Percentiles rank a stretch among this genome's conserved stretches.
Evolutionary conservation across 2,329 filamentous ascomycete genomes (phyloP).

Genomic region (Penicillium sp.): DNA sequence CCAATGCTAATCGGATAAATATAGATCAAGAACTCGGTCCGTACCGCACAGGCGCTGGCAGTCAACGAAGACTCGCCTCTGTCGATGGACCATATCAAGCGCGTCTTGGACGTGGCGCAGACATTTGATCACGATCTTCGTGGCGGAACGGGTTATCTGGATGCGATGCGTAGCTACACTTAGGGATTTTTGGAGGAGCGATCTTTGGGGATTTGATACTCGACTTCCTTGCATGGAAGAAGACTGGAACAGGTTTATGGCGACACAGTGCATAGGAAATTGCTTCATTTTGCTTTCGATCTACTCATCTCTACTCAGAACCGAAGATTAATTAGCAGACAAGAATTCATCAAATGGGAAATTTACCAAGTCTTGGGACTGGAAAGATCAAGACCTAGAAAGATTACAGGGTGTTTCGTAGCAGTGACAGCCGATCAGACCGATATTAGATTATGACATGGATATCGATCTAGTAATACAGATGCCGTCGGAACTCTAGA

Average conservation of each 20-base stretch:
- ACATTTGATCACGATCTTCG: slow-evolving; percentile 79
- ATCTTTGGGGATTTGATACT: background rate
- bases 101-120: slow-evolving; percentile 77
- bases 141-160: slow-evolving; percentile 71
- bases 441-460: slow-evolving; percentile 15
- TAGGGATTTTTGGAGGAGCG: too few species aligned
- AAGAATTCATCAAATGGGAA: background rate
- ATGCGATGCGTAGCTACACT: slow-evolving; percentile 75
- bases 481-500: background rate
- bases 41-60: slow-evolving; percentile 75
- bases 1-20: background rate
- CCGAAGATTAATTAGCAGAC: background rate
- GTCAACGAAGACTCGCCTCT: slow-evolving; percentile 67
- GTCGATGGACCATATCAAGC: slow-evolving; percentile 71
- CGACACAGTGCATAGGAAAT: background rate
- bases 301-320: background rate
- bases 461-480: slow-evolving; percentile 29
- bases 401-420: background rate
- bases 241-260: background rate
- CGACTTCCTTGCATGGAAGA: background rate
- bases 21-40: slow-evolving; percentile 83
- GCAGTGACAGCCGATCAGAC: slow-evolving; percentile 5
- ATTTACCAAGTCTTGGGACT: background rate
- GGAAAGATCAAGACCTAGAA: too few species aligned
- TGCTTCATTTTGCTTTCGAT: background rate